Conservation (phyloP, 2,329 filamentous ascomycete genomes). For the Colletotrichum destructivum region DNA sequence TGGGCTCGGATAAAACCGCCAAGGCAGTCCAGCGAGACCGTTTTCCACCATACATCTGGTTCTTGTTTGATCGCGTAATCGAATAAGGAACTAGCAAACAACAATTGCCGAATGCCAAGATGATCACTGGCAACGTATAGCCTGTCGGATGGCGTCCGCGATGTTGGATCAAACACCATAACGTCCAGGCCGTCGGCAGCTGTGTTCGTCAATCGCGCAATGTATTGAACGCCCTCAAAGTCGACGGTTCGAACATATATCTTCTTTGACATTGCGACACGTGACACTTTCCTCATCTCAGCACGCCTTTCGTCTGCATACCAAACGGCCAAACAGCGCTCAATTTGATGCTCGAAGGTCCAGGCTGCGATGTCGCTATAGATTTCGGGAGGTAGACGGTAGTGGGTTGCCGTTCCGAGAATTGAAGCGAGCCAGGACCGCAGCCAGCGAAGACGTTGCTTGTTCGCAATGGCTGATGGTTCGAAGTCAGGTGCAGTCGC, state of each 20-base stretch:
- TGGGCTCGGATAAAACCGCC: slow-evolving; percentile 7
- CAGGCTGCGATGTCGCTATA: slow-evolving; percentile 3
- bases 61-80: slow-evolving; percentile 3
- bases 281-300: not conserved
- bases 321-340: not conserved
- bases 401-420: not conserved
- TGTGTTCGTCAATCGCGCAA: slow-evolving; percentile 15
- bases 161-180: slow-evolving; percentile 18
- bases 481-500: slow-evolving; percentile 12
- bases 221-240: slow-evolving; percentile 29
- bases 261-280: slow-evolving; percentile 1
- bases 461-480: not conserved
- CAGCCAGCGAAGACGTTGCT: slow-evolving; percentile 12
- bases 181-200: not conserved
- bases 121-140: slow-evolving; percentile 21
- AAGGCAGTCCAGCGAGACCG: slow-evolving; percentile 7
- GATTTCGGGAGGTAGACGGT: slow-evolving; percentile 16
- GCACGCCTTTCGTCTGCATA: slow-evolving; percentile 5
- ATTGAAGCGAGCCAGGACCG: slow-evolving; percentile 2
- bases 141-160: not conserved
- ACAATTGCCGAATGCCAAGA: slow-evolving; percentile 16
- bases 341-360: not conserved
- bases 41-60: slow-evolving; percentile 14
- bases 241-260: slow-evolving; percentile 14
- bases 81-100: slow-evolving; percentile 9